These are phyloP conservation scores for Nemophila menziesii DNA, from an alignment of 257 asterid species.

Conservation along the genomic window DNA sequence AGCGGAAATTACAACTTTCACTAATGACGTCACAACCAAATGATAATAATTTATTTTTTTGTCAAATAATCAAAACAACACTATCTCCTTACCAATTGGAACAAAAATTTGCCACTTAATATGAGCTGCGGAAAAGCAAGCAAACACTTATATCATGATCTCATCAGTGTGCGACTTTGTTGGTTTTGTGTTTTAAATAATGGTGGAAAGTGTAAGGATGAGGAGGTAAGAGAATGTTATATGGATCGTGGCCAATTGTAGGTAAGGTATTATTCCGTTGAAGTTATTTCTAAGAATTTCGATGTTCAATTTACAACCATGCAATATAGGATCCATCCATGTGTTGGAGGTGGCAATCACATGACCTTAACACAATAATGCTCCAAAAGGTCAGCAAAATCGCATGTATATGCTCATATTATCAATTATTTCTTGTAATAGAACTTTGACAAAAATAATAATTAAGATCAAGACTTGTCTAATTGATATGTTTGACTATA, in stretches of 20 bases:
- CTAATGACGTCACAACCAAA: too few relatives aligned
- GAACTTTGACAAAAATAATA: too few relatives aligned
- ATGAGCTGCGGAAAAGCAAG: neutral
- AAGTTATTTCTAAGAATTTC: neutral
- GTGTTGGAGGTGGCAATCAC: neutral
- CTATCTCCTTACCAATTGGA: too few relatives aligned
- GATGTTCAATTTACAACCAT: neutral
- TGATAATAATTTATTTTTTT: too few relatives aligned
- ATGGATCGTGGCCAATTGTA: neutral
- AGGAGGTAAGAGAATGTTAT: neutral
- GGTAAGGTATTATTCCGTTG: neutral
- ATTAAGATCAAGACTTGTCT: too few relatives aligned
- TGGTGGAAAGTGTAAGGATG: neutral
- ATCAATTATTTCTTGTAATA: constrained; percentile 47
- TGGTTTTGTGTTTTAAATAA: neutral
- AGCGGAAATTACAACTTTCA: too few relatives aligned
- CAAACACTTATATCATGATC: neutral
- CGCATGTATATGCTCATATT: constrained; percentile 41
- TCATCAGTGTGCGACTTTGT: neutral
- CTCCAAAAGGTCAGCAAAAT: neutral
- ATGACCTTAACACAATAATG: neutral
- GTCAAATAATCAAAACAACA: too few relatives aligned
- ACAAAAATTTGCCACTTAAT: neutral
- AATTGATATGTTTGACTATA: too few relatives aligned
- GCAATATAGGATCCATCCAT: neutral